These are phyloP conservation scores for Teratosphaeriaceae sp. DNA, from an alignment of 2,329 filamentous ascomycete species.

Conservation along the genomic window DNA sequence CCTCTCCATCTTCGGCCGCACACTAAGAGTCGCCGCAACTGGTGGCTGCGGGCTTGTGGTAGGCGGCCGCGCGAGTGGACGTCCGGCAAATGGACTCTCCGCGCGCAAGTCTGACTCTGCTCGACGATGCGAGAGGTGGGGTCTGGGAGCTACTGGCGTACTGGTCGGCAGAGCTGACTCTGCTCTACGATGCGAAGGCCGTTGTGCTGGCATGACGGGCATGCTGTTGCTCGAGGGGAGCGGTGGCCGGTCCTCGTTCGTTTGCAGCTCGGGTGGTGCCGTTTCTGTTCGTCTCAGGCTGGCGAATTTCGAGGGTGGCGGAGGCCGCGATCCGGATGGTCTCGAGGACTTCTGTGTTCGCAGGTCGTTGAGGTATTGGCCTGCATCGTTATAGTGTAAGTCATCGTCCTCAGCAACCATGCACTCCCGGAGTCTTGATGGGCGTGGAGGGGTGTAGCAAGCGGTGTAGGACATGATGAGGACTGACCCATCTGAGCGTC, in stretches of 20 bases:
- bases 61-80: slow-evolving; percentile 25
- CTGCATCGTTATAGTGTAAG: slow-evolving; percentile 39
- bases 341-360: slow-evolving; percentile 61
- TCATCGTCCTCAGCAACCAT: slow-evolving; percentile 11
- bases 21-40: slow-evolving; percentile 5
- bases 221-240: slow-evolving; percentile 29
- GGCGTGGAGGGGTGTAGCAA: slow-evolving; percentile 17
- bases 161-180: slow-evolving; percentile 25
- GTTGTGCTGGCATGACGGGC: slow-evolving; percentile 18
- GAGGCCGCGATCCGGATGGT: slow-evolving; percentile 65
- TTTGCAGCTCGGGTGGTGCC: slow-evolving; percentile 7
- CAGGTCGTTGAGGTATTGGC: slow-evolving; percentile 63
- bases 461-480: slow-evolving; percentile 12
- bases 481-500: slow-evolving; percentile 27
- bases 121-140: slow-evolving; percentile 19
- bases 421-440: slow-evolving; percentile 18
- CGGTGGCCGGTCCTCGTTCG: slow-evolving; percentile 20
- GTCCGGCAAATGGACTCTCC: slow-evolving; percentile 24
- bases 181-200: slow-evolving; percentile 20
- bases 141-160: slow-evolving; percentile 19
- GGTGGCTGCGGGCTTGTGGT: slow-evolving; percentile 5
- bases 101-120: slow-evolving; percentile 13
- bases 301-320: slow-evolving; percentile 43
- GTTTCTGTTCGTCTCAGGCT: slow-evolving; percentile 25
- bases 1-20: slow-evolving; percentile 48